Percentiles rank a stretch among this genome's conserved stretches.
Evolutionary conservation across 768 basidiomycete genomes (phyloP).

Genomic region (Leccinum subtestaceum): DNA sequence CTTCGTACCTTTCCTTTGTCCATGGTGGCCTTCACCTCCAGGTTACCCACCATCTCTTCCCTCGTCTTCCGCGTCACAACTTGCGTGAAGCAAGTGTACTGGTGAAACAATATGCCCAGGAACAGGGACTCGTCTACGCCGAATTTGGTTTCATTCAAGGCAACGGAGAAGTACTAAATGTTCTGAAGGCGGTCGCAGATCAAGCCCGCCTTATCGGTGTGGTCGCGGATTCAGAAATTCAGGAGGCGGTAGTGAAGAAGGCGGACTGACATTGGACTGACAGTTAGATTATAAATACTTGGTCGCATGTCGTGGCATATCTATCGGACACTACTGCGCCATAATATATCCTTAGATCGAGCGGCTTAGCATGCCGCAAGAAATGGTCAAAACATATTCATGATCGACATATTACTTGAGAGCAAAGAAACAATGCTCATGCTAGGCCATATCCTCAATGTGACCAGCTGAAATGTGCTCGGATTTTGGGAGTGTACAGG

Average conservation of each 20-base stretch:
- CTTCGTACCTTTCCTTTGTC: constrained; percentile 76
- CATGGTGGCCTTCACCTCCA: constrained; percentile 98
- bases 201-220: constrained; percentile 80
- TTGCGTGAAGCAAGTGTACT: constrained; percentile 75
- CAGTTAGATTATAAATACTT: too few relatives aligned
- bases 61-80: constrained; percentile 92
- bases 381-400: background rate
- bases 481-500: constrained; percentile 38
- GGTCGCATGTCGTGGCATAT: background rate
- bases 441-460: constrained; percentile 31
- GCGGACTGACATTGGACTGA: background rate
- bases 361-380: constrained; percentile 5
- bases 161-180: constrained; percentile 79
- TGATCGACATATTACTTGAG: background rate
- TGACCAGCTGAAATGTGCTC: constrained; percentile 18
- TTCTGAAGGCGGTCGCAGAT: constrained; percentile 80
- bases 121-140: constrained; percentile 81
- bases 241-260: constrained; percentile 57
- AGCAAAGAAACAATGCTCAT: constrained; percentile 16
- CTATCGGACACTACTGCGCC: background rate
- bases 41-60: constrained; percentile 96
- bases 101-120: constrained; percentile 84
- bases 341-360: background rate
- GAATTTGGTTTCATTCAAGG: constrained; percentile 90
- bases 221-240: constrained; percentile 76